Base-by-base conservation (phyloP, 2,329 filamentous ascomycete species). In the Cryphonectria radicalis region DNA sequence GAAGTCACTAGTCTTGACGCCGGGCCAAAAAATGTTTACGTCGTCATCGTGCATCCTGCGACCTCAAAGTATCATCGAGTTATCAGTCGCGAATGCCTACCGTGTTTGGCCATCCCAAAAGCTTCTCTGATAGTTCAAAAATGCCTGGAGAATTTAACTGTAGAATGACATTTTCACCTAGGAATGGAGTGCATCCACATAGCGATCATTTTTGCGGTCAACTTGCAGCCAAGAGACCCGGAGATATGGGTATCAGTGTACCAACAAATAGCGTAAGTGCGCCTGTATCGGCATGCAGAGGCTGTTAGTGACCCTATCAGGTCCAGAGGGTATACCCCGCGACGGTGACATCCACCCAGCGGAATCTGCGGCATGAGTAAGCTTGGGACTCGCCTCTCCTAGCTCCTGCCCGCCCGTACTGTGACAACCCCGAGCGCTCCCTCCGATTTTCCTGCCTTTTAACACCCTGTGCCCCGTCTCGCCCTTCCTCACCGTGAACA, bases 281-380 rank as follows among this genome's bases (percentile, higher is more conserved):
- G 22, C 22, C 35, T 14, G 57, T 5, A 63, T 64, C n/a, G 57
- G 57, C 67, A 53, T 5, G 25, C 22, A 55, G 28, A 32, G 40
- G 37, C 11, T 50, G 50, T 42, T 57, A 25, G 50, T 32, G 35
- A 67, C 28, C 35, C 35, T 42, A 63, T 40, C 32, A 40, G n/a
- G 10, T 22, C 53, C 46, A 62, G 66, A 65, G 70, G 37, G 35
- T 22, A 42, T 64, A 68, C 69, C 68, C 68, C 71, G 71, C 71
- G 63, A 63, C 40, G 25, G 66, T 11, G 59, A 63, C 71, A 64
- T 57, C 60, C 5, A 53, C 19, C 53, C 42, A 64, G 57, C 55
- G 70, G 67, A 59, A 60, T 28, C 19, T 60, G 70, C 63, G 65
- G 57, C 66, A 42, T 72, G 71, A 72, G 71, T 72, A 72, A 72